Base-by-base conservation (phyloP, 2,329 filamentous ascomycete genomes). In the Fusarium annulatum region DNA sequence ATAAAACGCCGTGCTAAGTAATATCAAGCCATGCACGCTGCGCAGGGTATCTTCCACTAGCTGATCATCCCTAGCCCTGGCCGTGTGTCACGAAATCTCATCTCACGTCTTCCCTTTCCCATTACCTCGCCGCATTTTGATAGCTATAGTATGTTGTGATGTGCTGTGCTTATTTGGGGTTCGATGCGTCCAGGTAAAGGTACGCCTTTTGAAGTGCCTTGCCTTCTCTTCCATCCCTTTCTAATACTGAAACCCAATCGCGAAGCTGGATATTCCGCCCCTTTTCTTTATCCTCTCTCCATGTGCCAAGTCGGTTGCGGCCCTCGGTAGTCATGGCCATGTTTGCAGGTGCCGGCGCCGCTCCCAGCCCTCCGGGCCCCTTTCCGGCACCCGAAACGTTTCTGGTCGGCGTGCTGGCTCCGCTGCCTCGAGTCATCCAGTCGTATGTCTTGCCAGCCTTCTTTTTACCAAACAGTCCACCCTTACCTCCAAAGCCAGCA, bases 191-290 rank as follows among this genome's bases (percentile, higher is more conserved):
- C 73, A 91, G 79, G 67, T 81, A 82, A 64, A 85, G 77, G 70
- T 90, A 90, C 2, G 89, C 88, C 53, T 84, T 82, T 79, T 93
- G 90, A 53, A 94, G 80, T 30, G 90, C 88, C 79, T 85, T 88
- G 73, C 84, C 84, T 80, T 94, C 92, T 73, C 86, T 88, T 3
- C 93, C 92, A 79, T 97, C 94, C 57, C 91, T 86, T 81, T 97
- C 95, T 52, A 98, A 86, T 67, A 93, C 93, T 26, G 90, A 86
- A 21, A 97, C 86, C 85, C 95, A 91, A 81, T 98, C 96, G 61
- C 96, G 89, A 59, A 97, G 85, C 83, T 98, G 95, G 53, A 98
- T 94, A 33, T 92, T 91, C 74, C 88, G 89, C 38, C 94, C 94
- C 79, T 92, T 93, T 28, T 92, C 90, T 60, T 90, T 90, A 77